Evolutionary conservation across 1,284 basidiomycete species (phyloP), one percentile per base, ranked within the genome.

Genomic region (Naganishia cerealis): DNA sequence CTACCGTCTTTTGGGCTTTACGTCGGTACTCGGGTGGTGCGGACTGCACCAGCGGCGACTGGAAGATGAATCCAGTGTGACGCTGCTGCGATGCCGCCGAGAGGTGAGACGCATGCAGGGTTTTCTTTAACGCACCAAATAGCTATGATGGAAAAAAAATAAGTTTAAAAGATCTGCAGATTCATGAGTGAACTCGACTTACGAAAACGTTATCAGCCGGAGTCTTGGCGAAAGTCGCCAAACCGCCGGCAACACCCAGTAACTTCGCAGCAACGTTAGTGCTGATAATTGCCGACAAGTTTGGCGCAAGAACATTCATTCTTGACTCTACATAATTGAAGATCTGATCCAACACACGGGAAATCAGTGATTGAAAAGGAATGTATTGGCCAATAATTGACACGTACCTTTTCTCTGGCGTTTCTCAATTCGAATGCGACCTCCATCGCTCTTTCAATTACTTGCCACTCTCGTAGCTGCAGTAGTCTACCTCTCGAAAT

Each of bases 291-390:
- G 91, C 90, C 75, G 92, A 95, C 77, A 99, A 87, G 80, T 99
- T 99, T 72, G 96, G 96, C 70, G 95, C 94, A 75, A 99, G 89
- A 65, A 94, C 87, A 81, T 92, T 91, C 92, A 99, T 99, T 80
- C 96, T 87, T 76, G 93, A 96, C 84, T 96, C 95, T 79, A 99
- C 96, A 84, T 98, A 99, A 83, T 91, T 88, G 82, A 99, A 94
- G 74, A 99, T 99, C 87, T 92, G 75, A 43, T 10, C 10, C 8
- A 2, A 21, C 16, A 39, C 9, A 43, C 29, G 29, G 3, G 24
- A 21, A 12, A 16, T 24, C 10, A 26, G 61, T 5, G n/a, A 16
- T 24, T 52, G 7, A 39, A 15, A 13, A 33, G 18, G 16, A 8
- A 40, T 18, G 12, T 7, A 29, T 21, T n/a, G 1, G 26, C 46